Base-by-base conservation (phyloP, 306 rosid species). In the Prunus fruticosa region DNA sequence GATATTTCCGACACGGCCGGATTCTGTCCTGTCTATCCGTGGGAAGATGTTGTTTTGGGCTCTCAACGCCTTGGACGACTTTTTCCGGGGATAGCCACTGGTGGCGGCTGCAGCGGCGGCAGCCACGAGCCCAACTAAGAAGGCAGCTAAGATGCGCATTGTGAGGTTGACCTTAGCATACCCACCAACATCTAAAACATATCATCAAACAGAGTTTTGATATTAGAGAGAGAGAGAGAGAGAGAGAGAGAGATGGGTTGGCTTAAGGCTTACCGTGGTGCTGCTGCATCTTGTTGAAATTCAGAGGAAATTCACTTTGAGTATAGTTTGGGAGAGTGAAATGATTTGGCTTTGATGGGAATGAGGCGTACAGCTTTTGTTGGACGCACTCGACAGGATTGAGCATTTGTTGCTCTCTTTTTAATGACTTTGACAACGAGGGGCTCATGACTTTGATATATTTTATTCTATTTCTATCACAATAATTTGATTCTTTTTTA, bases 1-100 rank as follows among this genome's bases (percentile, higher is more conserved):
- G 25, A 92, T 75, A 38, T 73, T 76, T 73, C 76, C 86, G 30
- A 84, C 57, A 10, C 96, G 95, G 15, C 93, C 95, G 28, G 92
- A 89, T 75, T 81, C 86, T 11, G 89, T 84, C 67, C 76, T 79
- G 0, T 56, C 67, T 5, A 88, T 62, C 38, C 25, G 60, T 0
- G 96, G 94, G 72, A 82, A 49, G 38, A 86, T 46, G 30, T 73
- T 51, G 16, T 53, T 73, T 5, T 84, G 72, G 1, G 82, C 78
- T 20, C 28, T 50, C 43, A 27, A 71, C 20, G 54, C 43, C 56
- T 34, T 79, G 0, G 84, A 32, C 22, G 82, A 49, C 38, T 57
- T 76, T n/a, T 41, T 65, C 27, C 77, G 78, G 68, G 73, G 77
- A 27, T 57, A 41, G 3, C 49, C 15, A 14, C 67, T 73, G 4